Evolutionary conservation across 1,139 yeast genomes (phyloP).

Genomic region (Yamadazyma siamensis): DNA sequence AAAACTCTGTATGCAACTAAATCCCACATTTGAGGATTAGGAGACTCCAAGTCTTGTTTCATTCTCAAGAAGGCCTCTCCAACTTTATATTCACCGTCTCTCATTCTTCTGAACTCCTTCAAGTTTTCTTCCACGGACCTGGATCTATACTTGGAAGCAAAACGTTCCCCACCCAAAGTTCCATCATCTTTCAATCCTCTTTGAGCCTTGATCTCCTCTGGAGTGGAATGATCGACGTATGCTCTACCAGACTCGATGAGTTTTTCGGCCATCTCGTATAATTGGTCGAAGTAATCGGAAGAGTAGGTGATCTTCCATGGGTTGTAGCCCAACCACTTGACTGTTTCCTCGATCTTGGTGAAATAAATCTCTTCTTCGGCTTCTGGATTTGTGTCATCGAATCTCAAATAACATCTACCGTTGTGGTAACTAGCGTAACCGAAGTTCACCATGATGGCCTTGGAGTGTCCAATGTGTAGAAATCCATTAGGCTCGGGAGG

Average conservation of each 20-base stretch:
- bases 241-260: slow-evolving; percentile 70
- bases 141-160: slow-evolving; percentile 73
- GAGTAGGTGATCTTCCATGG: slow-evolving; percentile 96
- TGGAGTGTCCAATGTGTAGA: slow-evolving; percentile 95
- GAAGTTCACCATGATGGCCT: slow-evolving; percentile 95
- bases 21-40: slow-evolving; percentile 99
- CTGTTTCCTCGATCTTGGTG: slow-evolving; percentile 77
- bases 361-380: slow-evolving; percentile 95
- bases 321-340: slow-evolving; percentile 87
- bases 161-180: slow-evolving; percentile 87
- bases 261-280: slow-evolving; percentile 83
- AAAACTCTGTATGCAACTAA: slow-evolving; percentile 96
- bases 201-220: slow-evolving; percentile 84
- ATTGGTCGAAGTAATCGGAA: slow-evolving; percentile 87
- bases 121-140: slow-evolving; percentile 72
- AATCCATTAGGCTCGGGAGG: slow-evolving; percentile 99
- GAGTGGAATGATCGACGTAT: slow-evolving; percentile 90
- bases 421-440: slow-evolving; percentile 85
- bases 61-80: slow-evolving; percentile 95
- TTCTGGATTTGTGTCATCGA: slow-evolving; percentile 97
- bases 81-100: slow-evolving; percentile 79
- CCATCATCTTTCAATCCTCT: slow-evolving; percentile 93
- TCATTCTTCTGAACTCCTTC: slow-evolving; percentile 82
- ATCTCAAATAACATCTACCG: slow-evolving; percentile 89
- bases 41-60: slow-evolving; percentile 91